These are phyloP conservation scores for Teunomyces barrocoloradensis DNA, from an alignment of 805 yeast species.

Conservation along the genomic window DNA sequence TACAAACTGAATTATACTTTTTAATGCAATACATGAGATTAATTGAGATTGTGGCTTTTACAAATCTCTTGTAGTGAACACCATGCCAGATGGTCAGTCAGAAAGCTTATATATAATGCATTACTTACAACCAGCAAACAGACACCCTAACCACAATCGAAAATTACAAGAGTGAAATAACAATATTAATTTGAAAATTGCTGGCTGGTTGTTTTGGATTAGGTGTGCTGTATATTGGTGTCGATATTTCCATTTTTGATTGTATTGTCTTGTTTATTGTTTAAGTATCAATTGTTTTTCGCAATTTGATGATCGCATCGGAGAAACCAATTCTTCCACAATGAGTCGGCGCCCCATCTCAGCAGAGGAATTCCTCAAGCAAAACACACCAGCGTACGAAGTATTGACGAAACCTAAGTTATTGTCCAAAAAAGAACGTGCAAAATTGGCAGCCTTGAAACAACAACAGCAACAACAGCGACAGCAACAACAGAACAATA, in stretches of 20 bases:
- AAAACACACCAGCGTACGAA: slow-evolving; percentile 6
- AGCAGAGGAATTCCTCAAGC: slow-evolving; percentile 20
- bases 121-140: too few relatives aligned
- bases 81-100: too few relatives aligned
- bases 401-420: slow-evolving; percentile 18
- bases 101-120: too few relatives aligned
- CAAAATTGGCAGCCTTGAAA: slow-evolving; percentile 7
- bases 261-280: background rate
- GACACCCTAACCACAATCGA: too few relatives aligned
- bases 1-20: too few relatives aligned
- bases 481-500: slow-evolving; percentile 1
- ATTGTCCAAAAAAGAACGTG: slow-evolving; percentile 19
- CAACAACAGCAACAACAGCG: slow-evolving; percentile 5
- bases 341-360: slow-evolving; percentile 26
- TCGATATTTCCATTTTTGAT: background rate
- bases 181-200: background rate
- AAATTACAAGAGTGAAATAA: too few relatives aligned
- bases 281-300: background rate
- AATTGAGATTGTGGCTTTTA: too few relatives aligned
- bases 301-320: slow-evolving; percentile 2
- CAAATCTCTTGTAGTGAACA: too few relatives aligned
- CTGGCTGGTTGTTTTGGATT: background rate
- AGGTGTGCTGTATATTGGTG: background rate
- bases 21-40: too few relatives aligned
- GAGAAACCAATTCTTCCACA: background rate